phyloP scores from a whole-genome alignment of 1,284 basidiomycete species.

The Exobasidium rhododendri region DNA sequence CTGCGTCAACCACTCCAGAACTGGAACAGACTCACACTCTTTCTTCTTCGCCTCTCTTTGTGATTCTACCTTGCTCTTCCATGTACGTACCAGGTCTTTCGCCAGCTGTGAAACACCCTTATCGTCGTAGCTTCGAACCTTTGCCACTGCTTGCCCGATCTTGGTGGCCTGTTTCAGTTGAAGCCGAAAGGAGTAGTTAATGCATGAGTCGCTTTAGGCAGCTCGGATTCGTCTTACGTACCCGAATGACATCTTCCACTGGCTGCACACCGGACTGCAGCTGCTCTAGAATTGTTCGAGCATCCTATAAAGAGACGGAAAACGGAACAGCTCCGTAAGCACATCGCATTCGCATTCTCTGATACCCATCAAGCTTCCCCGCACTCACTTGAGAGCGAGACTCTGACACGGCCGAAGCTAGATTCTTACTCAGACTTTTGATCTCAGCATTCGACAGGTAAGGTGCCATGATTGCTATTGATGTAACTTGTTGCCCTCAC shows the following conservation, averaged over 20 bases:
- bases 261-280: slow-evolving; percentile 77
- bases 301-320: no score
- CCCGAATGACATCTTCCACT: slow-evolving; percentile 81
- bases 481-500: neutral
- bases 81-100: slow-evolving; percentile 75
- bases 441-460: slow-evolving; percentile 4
- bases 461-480: neutral
- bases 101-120: slow-evolving; percentile 76
- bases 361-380: no score
- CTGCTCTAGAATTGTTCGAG: slow-evolving; percentile 66
- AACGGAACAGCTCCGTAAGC: no score
- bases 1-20: slow-evolving; percentile 18
- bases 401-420: neutral
- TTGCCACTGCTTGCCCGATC: slow-evolving; percentile 86
- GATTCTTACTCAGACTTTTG: slow-evolving; percentile 2
- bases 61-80: slow-evolving; percentile 51
- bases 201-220: neutral
- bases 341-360: no score
- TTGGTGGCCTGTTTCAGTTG: slow-evolving; percentile 54
- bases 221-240: slow-evolving; percentile 6
- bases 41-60: slow-evolving; percentile 57
- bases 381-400: slow-evolving; percentile 1
- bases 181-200: neutral
- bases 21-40: slow-evolving; percentile 32
- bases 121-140: slow-evolving; percentile 71